Evolutionary conservation across 176 grass and related monocot species (phyloP), one percentile per base, ranked within the genome.

Genomic region (Otatea glauca): DNA sequence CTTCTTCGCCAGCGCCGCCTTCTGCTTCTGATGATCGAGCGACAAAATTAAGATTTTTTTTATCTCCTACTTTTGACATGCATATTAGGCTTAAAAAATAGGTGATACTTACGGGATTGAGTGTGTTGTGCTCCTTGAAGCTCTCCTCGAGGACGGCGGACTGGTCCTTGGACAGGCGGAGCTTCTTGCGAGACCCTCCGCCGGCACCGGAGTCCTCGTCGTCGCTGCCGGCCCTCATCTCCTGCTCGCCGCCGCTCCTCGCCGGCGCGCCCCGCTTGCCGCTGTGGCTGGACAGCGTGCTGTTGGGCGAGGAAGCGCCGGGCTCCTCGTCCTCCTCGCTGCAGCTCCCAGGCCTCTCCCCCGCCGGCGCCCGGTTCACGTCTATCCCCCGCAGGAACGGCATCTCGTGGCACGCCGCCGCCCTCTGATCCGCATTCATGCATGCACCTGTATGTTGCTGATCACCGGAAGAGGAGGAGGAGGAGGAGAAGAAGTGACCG

Each of bases 71-170:
- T 60, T 60, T 60, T 23, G 23, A 13, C 58, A 29, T 63, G 54
- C 54, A n/a, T n/a, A 38, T 60, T 60, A 25, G 7, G 58, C n/a
- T 25, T 5, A 25, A 12, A 12, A 21, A 10, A 56, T 0, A 16
- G n/a, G 6, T 20, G n/a, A 7, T 9, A 65, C 88, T 82, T 87
- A 97, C 92, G 68, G 92, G 95, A 69, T 92, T 94, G 69, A 97
- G 90, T 23, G 92, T 94, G 81, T 68, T 94, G 83, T 95, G 95
- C 48, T 93, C 92, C 62, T 90, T 98, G 86, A 98, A 98, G 82
- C 77, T 95, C 62, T 98, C 87, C 65, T 98, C 95, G 53, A 98
- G 95, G 25, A 98, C 87, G 44, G 83, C 87, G 27, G 95, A 86
- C 86, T 98, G 95, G 75, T 95, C 91, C 84, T 92, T 95, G 20